Percentiles rank a stretch among this genome's conserved stretches.
These are phyloP conservation scores for Boeremia exigua DNA, from an alignment of 2,329 filamentous ascomycete genomes.

Conservation along the genomic window DNA sequence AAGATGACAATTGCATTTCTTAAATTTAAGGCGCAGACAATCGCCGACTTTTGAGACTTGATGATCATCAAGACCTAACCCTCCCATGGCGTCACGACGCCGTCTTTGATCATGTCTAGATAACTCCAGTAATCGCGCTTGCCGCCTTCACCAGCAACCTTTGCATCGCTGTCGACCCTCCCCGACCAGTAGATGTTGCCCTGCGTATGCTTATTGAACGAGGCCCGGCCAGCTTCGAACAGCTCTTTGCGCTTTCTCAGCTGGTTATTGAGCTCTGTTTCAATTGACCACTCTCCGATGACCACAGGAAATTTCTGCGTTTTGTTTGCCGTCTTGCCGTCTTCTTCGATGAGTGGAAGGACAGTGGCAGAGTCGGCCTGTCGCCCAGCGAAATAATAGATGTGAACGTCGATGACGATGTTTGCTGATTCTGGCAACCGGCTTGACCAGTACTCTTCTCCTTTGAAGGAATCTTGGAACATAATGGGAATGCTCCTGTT, in stretches of 20 bases:
- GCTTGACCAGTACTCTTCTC: constrained; percentile 20
- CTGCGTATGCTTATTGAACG: constrained; percentile 37
- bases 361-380: constrained; percentile 20
- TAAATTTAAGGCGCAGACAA: neutral
- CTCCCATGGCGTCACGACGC: neutral
- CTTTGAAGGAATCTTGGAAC: constrained; percentile 19
- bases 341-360: constrained; percentile 16
- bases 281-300: constrained; percentile 45
- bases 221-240: constrained; percentile 40
- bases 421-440: constrained; percentile 15
- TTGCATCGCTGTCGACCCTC: constrained; percentile 21
- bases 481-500: constrained; percentile 14
- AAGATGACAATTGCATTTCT: neutral
- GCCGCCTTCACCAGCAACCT: constrained; percentile 9
- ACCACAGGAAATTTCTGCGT: constrained; percentile 29
- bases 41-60: neutral
- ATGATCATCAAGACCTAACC: neutral
- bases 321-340: constrained; percentile 17
- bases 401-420: constrained; percentile 26
- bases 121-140: constrained; percentile 15
- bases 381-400: constrained; percentile 27
- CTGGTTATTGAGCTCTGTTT: constrained; percentile 42
- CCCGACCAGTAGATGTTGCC: constrained; percentile 25
- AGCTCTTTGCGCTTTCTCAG: constrained; percentile 33
- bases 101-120: constrained; percentile 10